Evolutionary conservation across 345 rosid species (phyloP), one percentile per base, ranked within the genome.

Genomic region (Linum usitatissimum): DNA sequence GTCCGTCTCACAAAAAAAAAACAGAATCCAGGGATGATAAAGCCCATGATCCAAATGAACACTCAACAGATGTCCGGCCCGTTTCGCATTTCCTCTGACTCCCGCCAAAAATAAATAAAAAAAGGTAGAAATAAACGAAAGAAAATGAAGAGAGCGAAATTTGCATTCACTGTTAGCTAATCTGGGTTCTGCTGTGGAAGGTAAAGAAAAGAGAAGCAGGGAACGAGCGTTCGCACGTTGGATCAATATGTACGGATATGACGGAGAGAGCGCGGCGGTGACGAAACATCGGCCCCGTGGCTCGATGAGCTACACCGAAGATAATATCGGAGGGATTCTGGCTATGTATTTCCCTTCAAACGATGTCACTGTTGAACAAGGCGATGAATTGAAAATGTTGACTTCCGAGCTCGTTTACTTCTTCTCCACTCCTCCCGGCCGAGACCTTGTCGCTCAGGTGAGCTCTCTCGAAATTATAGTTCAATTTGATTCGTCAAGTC

Each of bases 381-480:
- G 79, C 59, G 73, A 67, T n/a, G n/a, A n/a, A 66, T 60, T 86
- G 72, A 57, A n/a, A n/a, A n/a, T 60, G 72, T 85, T 90, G 68
- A 70, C 82, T 6, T 63, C 78, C 59, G 76, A 82, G 60, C 90
- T 93, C 66, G 70, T 86, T 61, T 77, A 79, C 66, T 70, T 93
- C 81, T 84, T 93, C 80, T 84, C 88, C 20, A 15, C 62, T 2
- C 66, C 86, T 36, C 69, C 77, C 3, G 96, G 88, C 38, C 61
- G 71, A 68, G 73, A 66, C 59, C 67, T 87, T 67, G 77, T 69
- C 70, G 80, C 82, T 40, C 94, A 83, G 99, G 99, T 89, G 3
- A 23, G 62, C 13, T 18, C 58, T 57, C 42, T 57, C 19, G 59
- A 17, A 42, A 42, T 13, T 2, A 42, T 2, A 42, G 12, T 42